A percentile compares a stretch with the other conserved stretches of the same genome.
These are phyloP conservation scores for Sugiyamaella sp. DNA, from an alignment of 1,139 yeast genomes.

Conservation along the genomic window DNA sequence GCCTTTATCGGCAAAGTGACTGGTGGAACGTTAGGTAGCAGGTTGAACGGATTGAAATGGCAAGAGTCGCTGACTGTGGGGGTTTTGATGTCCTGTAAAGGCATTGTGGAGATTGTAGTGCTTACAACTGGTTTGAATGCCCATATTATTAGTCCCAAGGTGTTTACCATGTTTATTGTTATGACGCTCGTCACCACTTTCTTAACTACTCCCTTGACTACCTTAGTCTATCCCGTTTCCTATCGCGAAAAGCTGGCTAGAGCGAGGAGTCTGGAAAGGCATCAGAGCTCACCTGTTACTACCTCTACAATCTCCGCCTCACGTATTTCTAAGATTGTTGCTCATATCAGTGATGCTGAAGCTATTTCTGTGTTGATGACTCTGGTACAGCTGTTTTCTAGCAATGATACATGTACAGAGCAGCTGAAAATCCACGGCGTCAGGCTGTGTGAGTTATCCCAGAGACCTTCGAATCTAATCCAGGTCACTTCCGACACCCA, in stretches of 20 bases:
- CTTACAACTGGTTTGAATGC: conserved; percentile 73
- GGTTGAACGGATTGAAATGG: conserved; percentile 62
- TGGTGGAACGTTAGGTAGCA: conserved; percentile 70
- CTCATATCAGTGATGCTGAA: conserved; percentile 34
- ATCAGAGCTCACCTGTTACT: conserved; percentile 22
- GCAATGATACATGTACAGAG: conserved; percentile 21
- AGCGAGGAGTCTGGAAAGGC: conserved; percentile 45
- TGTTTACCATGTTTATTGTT: conserved; percentile 77
- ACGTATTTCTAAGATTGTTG: conserved; percentile 26
- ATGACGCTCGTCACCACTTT: conserved; percentile 80
- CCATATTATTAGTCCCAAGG: conserved; percentile 61
- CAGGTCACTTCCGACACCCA: conserved; percentile 56
- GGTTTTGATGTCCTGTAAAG: conserved; percentile 84
- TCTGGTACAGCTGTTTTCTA: conserved; percentile 42
- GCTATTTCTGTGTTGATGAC: conserved; percentile 36
- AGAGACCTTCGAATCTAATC: conserved; percentile 67
- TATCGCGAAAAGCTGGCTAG: conserved; percentile 58
- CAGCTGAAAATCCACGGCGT: conserved; percentile 33
- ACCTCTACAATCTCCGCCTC: conserved; percentile 21
- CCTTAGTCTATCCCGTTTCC: conserved; percentile 57
- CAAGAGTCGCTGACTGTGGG: conserved; percentile 77
- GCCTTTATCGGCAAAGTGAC: conserved; percentile 67
- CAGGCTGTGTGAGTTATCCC: conserved; percentile 60
- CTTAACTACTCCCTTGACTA: conserved; percentile 71
- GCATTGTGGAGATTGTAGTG: conserved; percentile 72